Evolutionary conservation across 2,329 filamentous ascomycete genomes (phyloP).

Genomic region (Pezicula rhizophila): DNA sequence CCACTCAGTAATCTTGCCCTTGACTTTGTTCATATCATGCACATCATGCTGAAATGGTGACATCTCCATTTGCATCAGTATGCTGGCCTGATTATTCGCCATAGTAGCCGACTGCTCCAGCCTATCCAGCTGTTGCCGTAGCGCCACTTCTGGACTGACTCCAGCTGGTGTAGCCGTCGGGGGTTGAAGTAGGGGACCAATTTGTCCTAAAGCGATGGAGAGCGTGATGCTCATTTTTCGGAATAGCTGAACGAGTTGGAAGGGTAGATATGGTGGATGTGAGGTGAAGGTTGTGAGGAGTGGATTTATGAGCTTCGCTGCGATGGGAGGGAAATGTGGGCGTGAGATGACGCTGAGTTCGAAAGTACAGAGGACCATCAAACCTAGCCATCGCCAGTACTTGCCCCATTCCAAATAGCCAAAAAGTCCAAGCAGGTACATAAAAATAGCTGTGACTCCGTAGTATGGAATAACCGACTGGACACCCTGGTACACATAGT

Average conservation of each 20-base stretch:
- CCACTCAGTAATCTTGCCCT: conserved; percentile 74
- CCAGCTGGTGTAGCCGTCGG: conserved; percentile 22
- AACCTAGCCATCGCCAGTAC: conserved; percentile 59
- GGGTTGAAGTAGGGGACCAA: conserved; percentile 58
- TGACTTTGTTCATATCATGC: conserved; percentile 55
- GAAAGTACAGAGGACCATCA: conserved; percentile 47
- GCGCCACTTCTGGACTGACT: conserved; percentile 40
- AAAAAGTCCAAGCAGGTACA: conserved; percentile 56
- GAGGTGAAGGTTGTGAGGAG: conserved; percentile 29
- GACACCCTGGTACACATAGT: conserved; percentile 67
- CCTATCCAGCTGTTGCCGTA: conserved; percentile 59
- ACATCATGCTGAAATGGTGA: conserved; percentile 74
- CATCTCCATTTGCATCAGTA: conserved; percentile 71
- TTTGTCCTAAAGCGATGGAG: conserved; percentile 77
- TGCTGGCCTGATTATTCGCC: conserved; percentile 62
- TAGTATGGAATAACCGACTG: conserved; percentile 57
- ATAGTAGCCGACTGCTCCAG: conserved; percentile 54
- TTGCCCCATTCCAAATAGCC: conserved; percentile 64
- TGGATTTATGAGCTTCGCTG: conserved; percentile 40
- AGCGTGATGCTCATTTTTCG: conserved; percentile 72
- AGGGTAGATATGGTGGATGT: conserved; percentile 69
- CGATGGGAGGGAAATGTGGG: conserved; percentile 42
- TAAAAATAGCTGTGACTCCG: conserved; percentile 44
- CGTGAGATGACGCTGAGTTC: conserved; percentile 52
- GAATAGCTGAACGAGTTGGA: conserved; percentile 71